phyloP scores from a whole-genome alignment of 2,329 filamentous ascomycete species.

The Akanthomyces muscarius region DNA sequence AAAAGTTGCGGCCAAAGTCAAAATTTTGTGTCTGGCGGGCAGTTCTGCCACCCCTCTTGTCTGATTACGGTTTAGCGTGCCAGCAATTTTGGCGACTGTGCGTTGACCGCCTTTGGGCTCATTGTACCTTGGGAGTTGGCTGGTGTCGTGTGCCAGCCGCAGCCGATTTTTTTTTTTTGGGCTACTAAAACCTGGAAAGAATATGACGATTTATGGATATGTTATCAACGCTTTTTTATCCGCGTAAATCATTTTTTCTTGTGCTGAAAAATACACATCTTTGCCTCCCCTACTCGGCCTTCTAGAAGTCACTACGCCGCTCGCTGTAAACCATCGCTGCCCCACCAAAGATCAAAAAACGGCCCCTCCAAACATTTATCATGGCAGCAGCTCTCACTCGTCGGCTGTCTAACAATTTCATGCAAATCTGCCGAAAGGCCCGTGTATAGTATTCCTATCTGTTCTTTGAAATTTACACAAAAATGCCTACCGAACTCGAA shows the following conservation, averaged over 20 bases:
- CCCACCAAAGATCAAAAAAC: constrained; percentile 16
- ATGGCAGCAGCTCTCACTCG: neutral
- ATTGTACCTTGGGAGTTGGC: neutral
- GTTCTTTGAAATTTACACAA: constrained; percentile 22
- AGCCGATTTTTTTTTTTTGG: neutral
- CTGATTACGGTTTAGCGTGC: constrained; percentile 26
- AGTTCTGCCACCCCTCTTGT: constrained; percentile 35
- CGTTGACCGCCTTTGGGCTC: constrained; percentile 31
- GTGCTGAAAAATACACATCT: neutral
- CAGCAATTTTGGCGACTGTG: constrained; percentile 4
- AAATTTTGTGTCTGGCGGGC: constrained; percentile 22
- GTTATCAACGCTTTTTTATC: neutral
- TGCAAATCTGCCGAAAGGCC: constrained; percentile 8
- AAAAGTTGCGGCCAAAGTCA: constrained; percentile 18
- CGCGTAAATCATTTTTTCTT: neutral
- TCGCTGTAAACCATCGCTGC: constrained; percentile 1
- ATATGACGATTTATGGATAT: neutral
- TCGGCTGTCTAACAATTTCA: constrained; percentile 5
- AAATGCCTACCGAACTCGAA: constrained; percentile 72
- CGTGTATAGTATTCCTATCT: constrained; percentile 14
- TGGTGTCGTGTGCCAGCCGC: neutral
- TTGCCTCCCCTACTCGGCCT: neutral
- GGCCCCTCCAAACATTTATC: constrained; percentile 17
- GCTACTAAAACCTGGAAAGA: neutral
- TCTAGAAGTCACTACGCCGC: constrained; percentile 15